phyloP scores from a whole-genome alignment of 2,329 filamentous ascomycete genomes.

The Boeremia exigua region DNA sequence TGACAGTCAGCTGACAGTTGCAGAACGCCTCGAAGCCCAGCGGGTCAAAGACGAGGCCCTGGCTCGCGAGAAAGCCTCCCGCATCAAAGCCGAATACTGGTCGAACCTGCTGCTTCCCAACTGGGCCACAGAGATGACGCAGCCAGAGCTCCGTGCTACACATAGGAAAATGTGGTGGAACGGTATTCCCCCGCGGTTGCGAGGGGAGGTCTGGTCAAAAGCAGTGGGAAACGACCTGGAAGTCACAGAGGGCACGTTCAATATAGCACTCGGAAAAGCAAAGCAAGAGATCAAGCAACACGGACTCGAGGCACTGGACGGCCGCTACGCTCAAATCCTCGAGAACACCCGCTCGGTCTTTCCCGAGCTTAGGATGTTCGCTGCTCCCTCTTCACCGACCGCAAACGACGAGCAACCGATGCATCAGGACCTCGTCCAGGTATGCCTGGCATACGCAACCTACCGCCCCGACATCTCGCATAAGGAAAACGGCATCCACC shows the following conservation, averaged over 20 bases:
- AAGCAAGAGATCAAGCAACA: constrained; percentile 64
- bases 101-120: constrained; percentile 77
- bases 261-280: constrained; percentile 72
- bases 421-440: constrained; percentile 71
- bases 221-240: constrained; percentile 77
- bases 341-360: constrained; percentile 71
- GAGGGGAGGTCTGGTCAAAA: constrained; percentile 72
- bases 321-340: constrained; percentile 36
- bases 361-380: constrained; percentile 75
- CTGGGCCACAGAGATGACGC: constrained; percentile 72
- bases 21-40: constrained; percentile 42
- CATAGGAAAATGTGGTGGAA: constrained; percentile 80
- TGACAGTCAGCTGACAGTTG: constrained; percentile 17
- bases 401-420: constrained; percentile 64
- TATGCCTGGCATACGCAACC: constrained; percentile 79
- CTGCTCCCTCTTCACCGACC: constrained; percentile 46
- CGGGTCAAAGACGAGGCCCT: constrained; percentile 57
- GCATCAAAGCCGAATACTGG: constrained; percentile 66
- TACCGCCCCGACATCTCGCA: constrained; percentile 85
- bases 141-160: constrained; percentile 33
- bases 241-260: constrained; percentile 70
- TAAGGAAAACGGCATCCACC: constrained; percentile 67
- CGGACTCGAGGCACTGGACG: constrained; percentile 49
- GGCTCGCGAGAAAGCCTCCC: constrained; percentile 59
- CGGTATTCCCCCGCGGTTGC: constrained; percentile 73